Evolutionary conservation across 805 yeast species (phyloP).

Genomic region (Yamadazyma olivae): DNA sequence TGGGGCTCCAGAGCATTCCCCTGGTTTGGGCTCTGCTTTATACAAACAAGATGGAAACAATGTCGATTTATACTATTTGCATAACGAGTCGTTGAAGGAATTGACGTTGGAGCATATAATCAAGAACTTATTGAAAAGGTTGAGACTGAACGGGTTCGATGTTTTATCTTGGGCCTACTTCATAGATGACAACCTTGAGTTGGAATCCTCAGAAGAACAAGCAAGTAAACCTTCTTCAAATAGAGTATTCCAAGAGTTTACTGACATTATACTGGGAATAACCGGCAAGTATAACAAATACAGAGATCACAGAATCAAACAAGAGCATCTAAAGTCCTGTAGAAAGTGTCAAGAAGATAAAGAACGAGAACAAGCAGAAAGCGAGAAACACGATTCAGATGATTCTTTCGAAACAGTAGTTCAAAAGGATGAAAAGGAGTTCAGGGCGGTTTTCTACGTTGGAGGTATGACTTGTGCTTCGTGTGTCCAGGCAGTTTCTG

Average conservation of each 20-base stretch:
- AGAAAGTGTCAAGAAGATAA: constrained; percentile 34
- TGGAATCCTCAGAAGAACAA: constrained; percentile 16
- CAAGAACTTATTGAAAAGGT: constrained; percentile 19
- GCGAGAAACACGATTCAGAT: constrained; percentile 11
- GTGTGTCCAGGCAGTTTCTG: constrained; percentile 29
- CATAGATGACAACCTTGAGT: constrained; percentile 14
- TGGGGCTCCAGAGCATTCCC: not conserved
- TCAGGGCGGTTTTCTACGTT: constrained; percentile 51
- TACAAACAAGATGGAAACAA: constrained; percentile 20
- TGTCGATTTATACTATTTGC: constrained; percentile 21
- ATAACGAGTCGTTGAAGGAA: constrained; percentile 9
- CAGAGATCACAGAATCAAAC: constrained; percentile 10
- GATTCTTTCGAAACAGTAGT: constrained; percentile 25
- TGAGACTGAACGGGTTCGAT: constrained; percentile 37
- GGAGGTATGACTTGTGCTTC: constrained; percentile 44
- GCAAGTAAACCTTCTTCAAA: too few species aligned
- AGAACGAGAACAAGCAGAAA: constrained; percentile 6
- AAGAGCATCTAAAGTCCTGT: constrained; percentile 42
- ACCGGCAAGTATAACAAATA: constrained; percentile 16
- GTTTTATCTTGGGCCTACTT: constrained; percentile 32
- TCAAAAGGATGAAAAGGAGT: constrained; percentile 23
- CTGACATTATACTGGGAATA: constrained; percentile 15
- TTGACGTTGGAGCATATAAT: constrained; percentile 8
- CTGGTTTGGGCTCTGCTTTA: constrained; percentile 1
- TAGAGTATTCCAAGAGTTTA: constrained; percentile 4